Base-by-base conservation (phyloP, 2,329 filamentous ascomycete genomes). In the Fusarium cicatricum region DNA sequence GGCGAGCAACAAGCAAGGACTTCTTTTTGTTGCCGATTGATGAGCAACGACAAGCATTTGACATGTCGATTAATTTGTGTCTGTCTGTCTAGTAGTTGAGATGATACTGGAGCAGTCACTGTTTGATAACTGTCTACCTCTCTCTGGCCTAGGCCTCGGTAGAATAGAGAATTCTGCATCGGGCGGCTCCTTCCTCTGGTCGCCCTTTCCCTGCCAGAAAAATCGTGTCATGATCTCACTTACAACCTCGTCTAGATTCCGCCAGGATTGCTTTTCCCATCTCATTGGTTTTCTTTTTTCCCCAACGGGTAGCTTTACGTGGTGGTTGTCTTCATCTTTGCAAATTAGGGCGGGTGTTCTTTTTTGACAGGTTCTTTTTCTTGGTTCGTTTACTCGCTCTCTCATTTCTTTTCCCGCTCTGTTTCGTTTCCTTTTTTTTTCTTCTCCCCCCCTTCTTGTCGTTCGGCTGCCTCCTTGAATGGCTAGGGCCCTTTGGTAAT, bases 1-100 rank as follows among this genome's bases (percentile, higher is more conserved):
- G 16, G 23, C n/a, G 47, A n/a, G 26, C n/a, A 48, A 55, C 33
- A 63, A 56, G 43, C 49, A 62, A 56, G 33, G 19, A 37, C 34
- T 26, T 26, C 9, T 26, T 26, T 26, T 26, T 26, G 23, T 26
- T 8, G 5, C 2, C 9, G 9, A 26, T 26, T 26, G 23, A 26
- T n/a, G n/a, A 26, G 23, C 23, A 10, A 26, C 23, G n/a, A 26
- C 23, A 26, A 26, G 9, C 29, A 32, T 32, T n/a, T 32, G 12
- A n/a, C 11, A 10, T 32, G 29, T 32, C 12, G 29, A 14, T n/a
- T n/a, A 32, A 32, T 32, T 7, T 6, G 29, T 32, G n/a, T 14
- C 3, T n/a, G n/a, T n/a, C n/a, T n/a, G n/a, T n/a, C n/a, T n/a
- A n/a, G 8, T 14, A 32, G 8, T 12, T 32, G 14, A n/a, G 5